phyloP scores from a whole-genome alignment of 169 alveolate species.

The Plasmodium ovale region DNA sequence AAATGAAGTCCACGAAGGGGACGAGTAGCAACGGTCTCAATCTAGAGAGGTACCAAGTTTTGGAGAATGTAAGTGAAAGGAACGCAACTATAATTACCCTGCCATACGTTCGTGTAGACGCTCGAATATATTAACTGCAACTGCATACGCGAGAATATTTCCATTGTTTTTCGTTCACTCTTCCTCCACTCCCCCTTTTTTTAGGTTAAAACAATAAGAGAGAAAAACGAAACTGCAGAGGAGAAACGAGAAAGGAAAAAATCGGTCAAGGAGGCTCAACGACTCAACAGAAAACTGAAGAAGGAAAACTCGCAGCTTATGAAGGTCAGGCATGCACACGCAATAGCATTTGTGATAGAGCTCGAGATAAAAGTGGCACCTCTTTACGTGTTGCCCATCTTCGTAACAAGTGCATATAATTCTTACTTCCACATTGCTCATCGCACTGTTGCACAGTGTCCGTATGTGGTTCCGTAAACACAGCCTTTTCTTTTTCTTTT shows the following conservation, averaged over 20 bases:
- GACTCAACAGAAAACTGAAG: conserved; percentile 84
- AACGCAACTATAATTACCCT: too few species aligned
- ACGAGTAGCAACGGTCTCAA: not conserved
- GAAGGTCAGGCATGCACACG: conserved; percentile 29
- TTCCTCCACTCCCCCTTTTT: not conserved
- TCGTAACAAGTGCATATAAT: too few species aligned
- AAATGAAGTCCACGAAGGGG: not conserved
- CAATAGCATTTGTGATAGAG: not conserved
- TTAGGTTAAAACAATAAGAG: conserved; percentile 77
- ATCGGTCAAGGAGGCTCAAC: conserved; percentile 87
- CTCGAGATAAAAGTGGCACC: too few species aligned
- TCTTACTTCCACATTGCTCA: too few species aligned
- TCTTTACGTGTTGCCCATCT: too few species aligned
- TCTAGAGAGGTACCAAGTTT: conserved; percentile 36
- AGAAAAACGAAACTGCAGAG: conserved; percentile 87
- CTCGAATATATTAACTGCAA: not conserved
- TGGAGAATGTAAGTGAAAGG: conserved; percentile 32
- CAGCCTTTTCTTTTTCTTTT: not conserved
- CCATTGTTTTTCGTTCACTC: not conserved
- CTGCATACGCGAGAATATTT: not conserved
- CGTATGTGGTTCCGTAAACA: not conserved
- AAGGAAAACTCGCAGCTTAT: conserved; percentile 79
- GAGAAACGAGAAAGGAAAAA: conserved; percentile 86
- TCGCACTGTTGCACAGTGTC: too few species aligned
- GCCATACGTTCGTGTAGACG: not conserved